Percentiles rank a stretch among this genome's conserved stretches.
Conservation (phyloP, 2,329 filamentous ascomycete genomes). For the Fusarium coffeatum region DNA sequence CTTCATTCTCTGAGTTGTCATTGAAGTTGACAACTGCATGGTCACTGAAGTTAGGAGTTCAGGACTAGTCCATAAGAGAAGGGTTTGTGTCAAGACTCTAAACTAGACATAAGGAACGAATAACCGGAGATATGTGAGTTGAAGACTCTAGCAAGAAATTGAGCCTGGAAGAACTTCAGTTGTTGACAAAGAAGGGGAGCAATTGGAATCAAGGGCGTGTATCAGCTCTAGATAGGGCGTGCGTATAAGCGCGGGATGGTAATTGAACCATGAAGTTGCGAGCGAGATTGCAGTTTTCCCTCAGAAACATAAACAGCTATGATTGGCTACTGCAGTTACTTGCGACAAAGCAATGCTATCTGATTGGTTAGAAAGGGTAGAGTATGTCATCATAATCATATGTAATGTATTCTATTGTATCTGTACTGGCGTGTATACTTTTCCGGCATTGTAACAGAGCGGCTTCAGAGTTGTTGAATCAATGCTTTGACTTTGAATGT, state of each 20-base stretch:
- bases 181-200: neutral
- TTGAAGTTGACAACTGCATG: slow-evolving; percentile 7
- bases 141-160: neutral
- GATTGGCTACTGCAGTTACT: slow-evolving; percentile 27
- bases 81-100: neutral
- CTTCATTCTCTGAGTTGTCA: slow-evolving; percentile 13
- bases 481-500: slow-evolving; percentile 8
- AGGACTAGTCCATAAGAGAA: slow-evolving; percentile 1
- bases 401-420: slow-evolving; percentile 32
- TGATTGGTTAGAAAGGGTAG: slow-evolving; percentile 31
- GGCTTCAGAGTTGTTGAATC: slow-evolving; percentile 1
- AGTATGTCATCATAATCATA: slow-evolving; percentile 45
- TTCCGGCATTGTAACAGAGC: slow-evolving; percentile 18
- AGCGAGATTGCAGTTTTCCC: slow-evolving; percentile 37
- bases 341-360: slow-evolving; percentile 21
- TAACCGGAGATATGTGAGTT: neutral
- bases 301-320: neutral
- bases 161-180: neutral
- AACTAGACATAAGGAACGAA: neutral
- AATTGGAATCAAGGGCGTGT: slow-evolving; percentile 7
- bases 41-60: neutral
- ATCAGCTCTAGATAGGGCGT: slow-evolving; percentile 16
- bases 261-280: slow-evolving; percentile 33
- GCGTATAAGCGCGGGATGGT: slow-evolving; percentile 29
- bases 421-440: slow-evolving; percentile 36